Percentiles rank a stretch among this genome's conserved stretches.
Conservation (phyloP, 495 filamentous ascomycete species). For the Beverwykella pulmonaria region DNA sequence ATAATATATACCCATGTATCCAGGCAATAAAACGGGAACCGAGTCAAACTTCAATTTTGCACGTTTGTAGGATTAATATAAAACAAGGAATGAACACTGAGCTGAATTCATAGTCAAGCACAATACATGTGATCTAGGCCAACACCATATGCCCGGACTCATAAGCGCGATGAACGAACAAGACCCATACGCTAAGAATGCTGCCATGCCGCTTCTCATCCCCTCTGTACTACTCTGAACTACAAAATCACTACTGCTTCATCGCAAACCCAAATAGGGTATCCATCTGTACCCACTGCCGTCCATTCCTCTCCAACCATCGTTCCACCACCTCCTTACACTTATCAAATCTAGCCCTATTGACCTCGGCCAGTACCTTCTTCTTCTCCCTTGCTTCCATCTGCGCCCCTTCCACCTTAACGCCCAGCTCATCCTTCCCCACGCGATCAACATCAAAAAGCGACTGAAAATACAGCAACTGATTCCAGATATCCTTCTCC, state of each 20-base stretch:
- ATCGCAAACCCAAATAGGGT: slow-evolving; percentile 74
- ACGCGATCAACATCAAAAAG: slow-evolving; percentile 91
- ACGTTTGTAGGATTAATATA: no score
- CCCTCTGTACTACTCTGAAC: no score
- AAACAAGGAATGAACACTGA: no score
- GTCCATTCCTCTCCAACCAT: slow-evolving; percentile 90
- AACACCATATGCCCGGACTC: no score
- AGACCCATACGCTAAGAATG: slow-evolving; percentile 1
- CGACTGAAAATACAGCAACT: slow-evolving; percentile 82
- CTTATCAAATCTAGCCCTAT: slow-evolving; percentile 73
- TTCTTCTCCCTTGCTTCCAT: slow-evolving; percentile 58
- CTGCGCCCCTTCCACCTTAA: slow-evolving; percentile 48
- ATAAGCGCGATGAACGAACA: no score
- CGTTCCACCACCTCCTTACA: slow-evolving; percentile 75
- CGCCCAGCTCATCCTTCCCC: slow-evolving; percentile 52
- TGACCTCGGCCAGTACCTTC: slow-evolving; percentile 73
- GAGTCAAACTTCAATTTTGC: no score
- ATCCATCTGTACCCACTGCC: slow-evolving; percentile 97
- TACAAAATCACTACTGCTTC: no score
- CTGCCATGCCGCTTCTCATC: no score
- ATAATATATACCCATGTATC: no score
- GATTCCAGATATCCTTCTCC: slow-evolving; percentile 92
- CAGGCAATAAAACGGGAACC: no score
- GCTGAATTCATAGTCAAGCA: no score
- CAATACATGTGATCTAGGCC: no score